These are phyloP conservation scores for Penicillium ochrochloron DNA, from an alignment of 495 filamentous ascomycete genomes.

Conservation along the genomic window DNA sequence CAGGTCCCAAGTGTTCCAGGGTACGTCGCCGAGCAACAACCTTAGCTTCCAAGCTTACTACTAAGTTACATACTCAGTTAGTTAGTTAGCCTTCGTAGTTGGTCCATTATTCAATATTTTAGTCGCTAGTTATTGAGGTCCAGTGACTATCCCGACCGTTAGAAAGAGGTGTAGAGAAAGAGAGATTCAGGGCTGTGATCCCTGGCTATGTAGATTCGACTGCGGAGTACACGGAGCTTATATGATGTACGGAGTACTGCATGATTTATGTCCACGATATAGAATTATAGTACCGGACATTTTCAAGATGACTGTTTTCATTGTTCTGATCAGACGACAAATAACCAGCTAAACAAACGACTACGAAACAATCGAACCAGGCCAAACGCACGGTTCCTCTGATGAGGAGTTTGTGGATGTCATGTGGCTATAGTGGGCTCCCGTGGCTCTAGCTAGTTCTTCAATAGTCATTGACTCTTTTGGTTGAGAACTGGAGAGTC, in stretches of 20 bases:
- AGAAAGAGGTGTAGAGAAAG: not conserved
- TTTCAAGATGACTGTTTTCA: too few relatives aligned
- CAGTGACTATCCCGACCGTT: not conserved
- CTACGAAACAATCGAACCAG: not conserved
- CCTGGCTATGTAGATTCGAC: not conserved
- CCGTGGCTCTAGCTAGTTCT: slow-evolving; percentile 7
- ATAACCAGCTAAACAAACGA: not conserved
- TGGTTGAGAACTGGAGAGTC: not conserved
- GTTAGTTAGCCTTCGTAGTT: not conserved
- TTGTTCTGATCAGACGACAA: not conserved
- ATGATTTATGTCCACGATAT: too few relatives aligned
- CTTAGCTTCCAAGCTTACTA: not conserved
- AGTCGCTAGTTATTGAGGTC: not conserved
- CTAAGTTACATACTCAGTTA: not conserved
- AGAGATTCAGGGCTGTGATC: not conserved
- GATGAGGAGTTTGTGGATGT: not conserved
- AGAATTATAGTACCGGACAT: too few relatives aligned
- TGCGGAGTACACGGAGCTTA: not conserved
- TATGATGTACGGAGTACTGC: too few relatives aligned
- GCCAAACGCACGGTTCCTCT: not conserved
- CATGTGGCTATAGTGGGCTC: slow-evolving; percentile 5
- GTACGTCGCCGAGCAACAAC: not conserved
- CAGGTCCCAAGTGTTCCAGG: not conserved
- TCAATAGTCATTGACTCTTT: not conserved
- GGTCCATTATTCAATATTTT: not conserved